Base-by-base conservation (phyloP, 345 rosid genomes). In the Luvunga scandens region DNA sequence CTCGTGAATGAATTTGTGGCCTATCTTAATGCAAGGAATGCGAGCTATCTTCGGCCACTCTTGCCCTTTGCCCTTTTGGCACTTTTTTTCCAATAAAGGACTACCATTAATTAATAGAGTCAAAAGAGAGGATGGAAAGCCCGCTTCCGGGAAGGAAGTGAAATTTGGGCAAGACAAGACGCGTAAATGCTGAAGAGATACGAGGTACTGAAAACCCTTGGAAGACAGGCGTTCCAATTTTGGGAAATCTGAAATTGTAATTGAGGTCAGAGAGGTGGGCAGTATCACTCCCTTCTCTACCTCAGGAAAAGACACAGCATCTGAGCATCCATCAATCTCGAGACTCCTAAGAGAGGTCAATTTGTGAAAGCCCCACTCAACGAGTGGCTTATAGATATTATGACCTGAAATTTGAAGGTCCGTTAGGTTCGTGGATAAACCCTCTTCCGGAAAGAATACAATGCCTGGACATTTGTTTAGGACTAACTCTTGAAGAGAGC, bases 301-400 rank as follows among this genome's bases (percentile, higher is more conserved):
- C 18, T 22, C n/a, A 4, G 28, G 63, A 25, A 31, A 25, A 22
- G 31, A 61, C 59, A 38, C 28, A 1, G 48, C 48, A 60, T 73
- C 27, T 38, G n/a, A 34, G 8, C 39, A 31, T 31, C 48, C 66
- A 22, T 7, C 9, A 56, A 72, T 36, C 9, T 16, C 0, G 25
- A 72, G 75, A 1, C 1, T 34, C 38, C 31, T 72, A 2, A 72
- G 66, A 57, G 21, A 72, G 31, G 66, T 59, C n/a, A 72, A 53
- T 33, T 38, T 72, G 6, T 72, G 76, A 13, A 59, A 73, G 7
- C 76, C 76, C 76, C 76, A 73, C 27, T 73, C 36, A 9, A 73
- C 16, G 3, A 72, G 12, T 34, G 53, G 10, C 50, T 57, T 28
- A 36, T n/a, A 33, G 31, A 72, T 34, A 31, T 57, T 34, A 2